Conservation (phyloP, 805 yeast species). For the Maudiozyma barnettii region DNA sequence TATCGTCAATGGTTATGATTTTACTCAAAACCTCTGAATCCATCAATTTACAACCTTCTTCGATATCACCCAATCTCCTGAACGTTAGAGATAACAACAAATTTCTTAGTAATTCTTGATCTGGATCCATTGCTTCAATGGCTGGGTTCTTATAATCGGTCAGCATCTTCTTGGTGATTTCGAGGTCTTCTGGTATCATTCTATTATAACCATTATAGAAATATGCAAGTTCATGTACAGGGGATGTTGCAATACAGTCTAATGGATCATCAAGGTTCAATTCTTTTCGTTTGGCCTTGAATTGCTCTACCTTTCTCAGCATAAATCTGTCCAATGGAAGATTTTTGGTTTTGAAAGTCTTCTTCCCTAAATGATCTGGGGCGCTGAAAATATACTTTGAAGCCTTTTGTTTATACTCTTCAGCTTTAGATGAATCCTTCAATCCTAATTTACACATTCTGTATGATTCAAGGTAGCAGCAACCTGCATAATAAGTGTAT, state of each 20-base stretch:
- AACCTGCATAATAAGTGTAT: conserved; percentile 76
- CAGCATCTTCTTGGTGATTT: conserved; percentile 43
- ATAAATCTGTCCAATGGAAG: conserved; percentile 87
- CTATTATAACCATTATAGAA: conserved; percentile 89
- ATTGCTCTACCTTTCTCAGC: conserved; percentile 53
- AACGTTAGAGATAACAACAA: conserved; percentile 56
- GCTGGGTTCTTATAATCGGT: conserved; percentile 38
- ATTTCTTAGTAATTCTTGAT: conserved; percentile 57
- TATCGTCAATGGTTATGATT: conserved; percentile 33
- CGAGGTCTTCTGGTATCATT: conserved; percentile 57
- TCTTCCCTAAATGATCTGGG: conserved; percentile 58
- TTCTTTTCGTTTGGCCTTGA: conserved; percentile 30
- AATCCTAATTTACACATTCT: conserved; percentile 52
- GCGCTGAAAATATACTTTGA: conserved; percentile 50
- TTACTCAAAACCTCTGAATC: conserved; percentile 40
- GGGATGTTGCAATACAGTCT: conserved; percentile 79
- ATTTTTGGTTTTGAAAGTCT: conserved; percentile 62
- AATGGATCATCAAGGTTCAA: conserved; percentile 39
- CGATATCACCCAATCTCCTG: conserved; percentile 52
- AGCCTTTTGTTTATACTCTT: conserved; percentile 48
- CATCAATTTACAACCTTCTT: conserved; percentile 50
- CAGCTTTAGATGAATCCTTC: conserved; percentile 30
- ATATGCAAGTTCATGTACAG: conserved; percentile 72
- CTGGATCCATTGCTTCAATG: conserved; percentile 40
- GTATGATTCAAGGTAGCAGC: conserved; percentile 74